Conservation (phyloP, 139 green algal genomes). For the Haematococcus lacustris region DNA sequence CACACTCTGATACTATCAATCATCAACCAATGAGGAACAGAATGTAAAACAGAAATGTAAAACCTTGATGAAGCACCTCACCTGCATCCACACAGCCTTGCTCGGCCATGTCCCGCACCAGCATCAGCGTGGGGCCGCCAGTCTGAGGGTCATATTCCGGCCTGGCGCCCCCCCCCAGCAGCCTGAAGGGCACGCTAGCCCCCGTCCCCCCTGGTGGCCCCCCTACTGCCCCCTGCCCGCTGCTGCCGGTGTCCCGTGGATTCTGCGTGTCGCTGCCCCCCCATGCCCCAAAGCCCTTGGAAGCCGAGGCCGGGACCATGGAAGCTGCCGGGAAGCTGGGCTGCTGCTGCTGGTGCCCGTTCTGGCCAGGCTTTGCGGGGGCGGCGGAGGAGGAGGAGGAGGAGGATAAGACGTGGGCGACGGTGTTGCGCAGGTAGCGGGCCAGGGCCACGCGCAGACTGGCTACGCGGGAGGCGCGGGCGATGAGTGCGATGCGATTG, state of each 20-base stretch:
- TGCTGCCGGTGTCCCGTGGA: too few relatives aligned
- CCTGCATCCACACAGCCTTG: conserved; percentile 17
- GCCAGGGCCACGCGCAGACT: conserved; percentile 23
- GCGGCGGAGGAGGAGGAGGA: too few relatives aligned
- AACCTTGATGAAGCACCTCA: not conserved
- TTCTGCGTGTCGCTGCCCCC: too few relatives aligned
- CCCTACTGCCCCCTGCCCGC: not conserved
- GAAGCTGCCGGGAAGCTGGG: too few relatives aligned
- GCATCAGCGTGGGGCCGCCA: conserved; percentile 36
- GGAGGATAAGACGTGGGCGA: too few relatives aligned
- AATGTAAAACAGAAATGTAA: too few relatives aligned
- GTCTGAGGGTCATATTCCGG: conserved; percentile 30
- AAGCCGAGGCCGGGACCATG: too few relatives aligned
- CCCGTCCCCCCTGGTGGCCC: not conserved
- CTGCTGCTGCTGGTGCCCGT: too few relatives aligned
- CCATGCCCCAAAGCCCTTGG: too few relatives aligned
- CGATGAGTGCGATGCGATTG: conserved; percentile 24
- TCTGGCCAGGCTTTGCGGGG: too few relatives aligned
- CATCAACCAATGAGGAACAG: not conserved
- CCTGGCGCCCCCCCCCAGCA: conserved; percentile 12
- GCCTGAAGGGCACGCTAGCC: not conserved
- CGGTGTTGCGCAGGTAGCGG: too few relatives aligned
- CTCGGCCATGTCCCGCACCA: too few relatives aligned
- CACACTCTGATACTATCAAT: not conserved
- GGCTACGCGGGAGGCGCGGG: conserved; percentile 10